Percentiles rank a stretch among this genome's conserved stretches.
phyloP scores from a whole-genome alignment of 2,329 filamentous ascomycete genomes.

The Xylariaceae sp. region DNA sequence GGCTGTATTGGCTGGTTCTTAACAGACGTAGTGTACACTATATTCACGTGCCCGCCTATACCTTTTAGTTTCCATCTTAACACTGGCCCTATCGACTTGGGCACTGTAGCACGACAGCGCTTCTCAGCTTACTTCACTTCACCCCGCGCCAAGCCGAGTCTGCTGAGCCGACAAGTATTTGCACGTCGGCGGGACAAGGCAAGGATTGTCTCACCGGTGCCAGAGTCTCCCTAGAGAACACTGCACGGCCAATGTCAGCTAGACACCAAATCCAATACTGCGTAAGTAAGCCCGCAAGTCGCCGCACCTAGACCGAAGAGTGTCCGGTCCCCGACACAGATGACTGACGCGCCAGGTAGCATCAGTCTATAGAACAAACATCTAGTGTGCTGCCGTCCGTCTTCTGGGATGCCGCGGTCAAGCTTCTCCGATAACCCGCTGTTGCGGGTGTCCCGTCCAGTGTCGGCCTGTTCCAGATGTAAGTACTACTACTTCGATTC shows the following conservation, averaged over 20 bases:
- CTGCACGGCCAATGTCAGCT: slow-evolving; percentile 14
- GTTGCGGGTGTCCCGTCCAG: slow-evolving; percentile 76
- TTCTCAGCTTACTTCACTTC: no score
- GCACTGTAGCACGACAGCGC: slow-evolving; percentile 2
- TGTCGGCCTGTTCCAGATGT: slow-evolving; percentile 81
- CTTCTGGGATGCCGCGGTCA: slow-evolving; percentile 45
- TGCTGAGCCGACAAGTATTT: slow-evolving; percentile 15
- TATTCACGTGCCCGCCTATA: neutral
- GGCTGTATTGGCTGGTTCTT: neutral
- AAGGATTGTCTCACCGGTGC: slow-evolving; percentile 10
- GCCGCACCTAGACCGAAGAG: no score
- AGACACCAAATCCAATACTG: slow-evolving; percentile 4
- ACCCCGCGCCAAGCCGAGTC: slow-evolving; percentile 12
- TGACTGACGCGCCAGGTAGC: neutral
- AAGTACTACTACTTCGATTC: slow-evolving; percentile 35
- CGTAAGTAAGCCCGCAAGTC: no score
- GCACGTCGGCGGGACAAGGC: slow-evolving; percentile 20
- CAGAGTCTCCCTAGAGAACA: slow-evolving; percentile 11
- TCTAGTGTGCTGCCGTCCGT: slow-evolving; percentile 6
- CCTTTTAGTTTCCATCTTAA: neutral
- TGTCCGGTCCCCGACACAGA: no score
- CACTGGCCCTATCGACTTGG: neutral
- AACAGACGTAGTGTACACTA: neutral
- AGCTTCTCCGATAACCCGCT: slow-evolving; percentile 59
- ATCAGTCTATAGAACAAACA: neutral